phyloP scores from a whole-genome alignment of 805 yeast species.

The Teunomyces atbi region DNA sequence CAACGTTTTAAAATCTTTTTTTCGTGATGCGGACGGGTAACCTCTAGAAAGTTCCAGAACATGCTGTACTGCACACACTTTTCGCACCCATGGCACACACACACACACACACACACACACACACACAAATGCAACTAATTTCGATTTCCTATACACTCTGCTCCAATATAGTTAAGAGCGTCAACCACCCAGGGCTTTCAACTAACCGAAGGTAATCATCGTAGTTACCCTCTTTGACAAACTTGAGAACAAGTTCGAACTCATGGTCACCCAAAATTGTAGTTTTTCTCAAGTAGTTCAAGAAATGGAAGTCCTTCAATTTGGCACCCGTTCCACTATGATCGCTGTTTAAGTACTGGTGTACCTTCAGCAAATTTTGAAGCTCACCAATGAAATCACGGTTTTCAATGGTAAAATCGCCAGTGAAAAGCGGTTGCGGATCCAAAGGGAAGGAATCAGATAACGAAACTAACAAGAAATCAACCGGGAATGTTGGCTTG shows the following conservation, averaged over 20 bases:
- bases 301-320: slow-evolving; percentile 74
- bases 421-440: slow-evolving; percentile 50
- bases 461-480: slow-evolving; percentile 67
- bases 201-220: slow-evolving; percentile 52
- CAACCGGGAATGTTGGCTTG: slow-evolving; percentile 29
- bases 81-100: neutral
- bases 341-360: slow-evolving; percentile 45
- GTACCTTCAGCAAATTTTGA: slow-evolving; percentile 61
- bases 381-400: slow-evolving; percentile 71
- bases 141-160: slow-evolving; percentile 23
- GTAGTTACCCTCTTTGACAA: slow-evolving; percentile 41
- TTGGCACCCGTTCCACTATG: slow-evolving; percentile 23
- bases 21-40: slow-evolving; percentile 5
- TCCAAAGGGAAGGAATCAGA: slow-evolving; percentile 89
- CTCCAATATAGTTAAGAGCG: slow-evolving; percentile 55
- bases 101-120: neutral
- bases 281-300: slow-evolving; percentile 55
- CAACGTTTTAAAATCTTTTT: slow-evolving; percentile 6
- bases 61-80: neutral
- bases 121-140: neutral
- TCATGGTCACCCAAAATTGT: slow-evolving; percentile 61
- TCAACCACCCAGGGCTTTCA: slow-evolving; percentile 79
- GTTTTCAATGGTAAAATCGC: slow-evolving; percentile 73
- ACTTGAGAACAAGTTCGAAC: slow-evolving; percentile 44
- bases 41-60: slow-evolving; percentile 5